Percentiles rank a stretch among this genome's conserved stretches.
phyloP scores from a whole-genome alignment of 1,284 basidiomycete genomes.

The Ustilago bromivora region DNA sequence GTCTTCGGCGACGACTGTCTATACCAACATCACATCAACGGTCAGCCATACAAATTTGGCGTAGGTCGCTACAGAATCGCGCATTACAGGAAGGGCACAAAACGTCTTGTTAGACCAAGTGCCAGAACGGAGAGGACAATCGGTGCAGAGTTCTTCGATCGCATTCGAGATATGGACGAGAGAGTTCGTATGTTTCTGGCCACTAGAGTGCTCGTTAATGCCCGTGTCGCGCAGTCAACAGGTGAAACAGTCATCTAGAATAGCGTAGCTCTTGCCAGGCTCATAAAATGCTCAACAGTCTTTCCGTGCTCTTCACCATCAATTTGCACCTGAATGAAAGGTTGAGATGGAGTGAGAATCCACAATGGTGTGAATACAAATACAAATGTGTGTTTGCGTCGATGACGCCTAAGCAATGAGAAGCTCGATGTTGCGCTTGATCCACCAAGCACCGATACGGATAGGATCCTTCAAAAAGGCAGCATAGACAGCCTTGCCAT shows the following conservation, averaged over 20 bases:
- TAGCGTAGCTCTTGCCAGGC: background rate
- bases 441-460: slow-evolving; percentile 44
- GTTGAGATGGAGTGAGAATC: slow-evolving; percentile 7
- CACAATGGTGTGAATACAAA: background rate
- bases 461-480: slow-evolving; percentile 46
- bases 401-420: slow-evolving; percentile 28
- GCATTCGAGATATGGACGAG: slow-evolving; percentile 16
- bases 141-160: slow-evolving; percentile 4
- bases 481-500: slow-evolving; percentile 25
- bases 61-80: slow-evolving; percentile 10
- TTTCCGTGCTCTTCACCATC: background rate
- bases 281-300: background rate
- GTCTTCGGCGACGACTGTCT: slow-evolving; percentile 46
- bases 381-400: background rate
- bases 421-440: slow-evolving; percentile 47
- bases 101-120: slow-evolving; percentile 7
- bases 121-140: background rate
- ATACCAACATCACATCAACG: slow-evolving; percentile 37
- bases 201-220: slow-evolving; percentile 4
- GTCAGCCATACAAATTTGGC: slow-evolving; percentile 26
- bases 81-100: slow-evolving; percentile 5
- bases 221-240: background rate
- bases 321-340: background rate
- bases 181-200: slow-evolving; percentile 17
- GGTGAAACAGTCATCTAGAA: slow-evolving; percentile 3